Evolutionary conservation across 2,329 filamentous ascomycete species (phyloP).

Genomic region (Fusarium tupiense): DNA sequence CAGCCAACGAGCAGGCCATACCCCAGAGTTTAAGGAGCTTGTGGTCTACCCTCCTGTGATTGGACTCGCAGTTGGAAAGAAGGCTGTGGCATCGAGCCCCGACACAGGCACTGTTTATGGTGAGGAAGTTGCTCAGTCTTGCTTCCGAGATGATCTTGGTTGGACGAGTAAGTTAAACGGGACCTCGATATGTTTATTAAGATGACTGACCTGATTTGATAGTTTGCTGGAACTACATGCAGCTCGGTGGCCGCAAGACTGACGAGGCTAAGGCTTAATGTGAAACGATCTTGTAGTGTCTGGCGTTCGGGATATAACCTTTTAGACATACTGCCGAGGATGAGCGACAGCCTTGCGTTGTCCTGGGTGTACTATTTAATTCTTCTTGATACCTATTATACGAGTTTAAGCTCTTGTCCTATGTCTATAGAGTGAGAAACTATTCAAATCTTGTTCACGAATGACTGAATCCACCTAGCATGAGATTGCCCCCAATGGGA

Average conservation of each 20-base stretch:
- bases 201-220: constrained; percentile 22
- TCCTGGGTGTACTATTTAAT: neutral
- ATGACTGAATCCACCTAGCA: neutral
- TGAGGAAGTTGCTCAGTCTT: constrained; percentile 68
- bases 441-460: neutral
- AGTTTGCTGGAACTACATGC: constrained; percentile 68
- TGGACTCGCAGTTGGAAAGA: constrained; percentile 75
- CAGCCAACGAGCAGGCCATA: constrained; percentile 49
- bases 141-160: constrained; percentile 76
- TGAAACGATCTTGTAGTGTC: neutral
- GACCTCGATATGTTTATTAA: too few relatives aligned
- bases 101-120: constrained; percentile 67
- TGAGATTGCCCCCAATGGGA: neutral
- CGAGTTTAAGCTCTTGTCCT: neutral
- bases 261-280: constrained; percentile 39
- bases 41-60: constrained; percentile 71
- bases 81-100: constrained; percentile 71
- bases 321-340: neutral
- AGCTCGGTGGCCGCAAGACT: constrained; percentile 52
- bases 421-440: neutral
- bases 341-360: neutral
- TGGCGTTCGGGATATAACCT: constrained; percentile 35
- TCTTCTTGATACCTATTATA: neutral
- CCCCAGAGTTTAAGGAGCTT: constrained; percentile 60
- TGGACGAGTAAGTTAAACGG: constrained; percentile 63